Evolutionary conservation across 176 grass and related monocot species (phyloP), one percentile per base, ranked within the genome.

Genomic region (Bonia amplexicaulis): DNA sequence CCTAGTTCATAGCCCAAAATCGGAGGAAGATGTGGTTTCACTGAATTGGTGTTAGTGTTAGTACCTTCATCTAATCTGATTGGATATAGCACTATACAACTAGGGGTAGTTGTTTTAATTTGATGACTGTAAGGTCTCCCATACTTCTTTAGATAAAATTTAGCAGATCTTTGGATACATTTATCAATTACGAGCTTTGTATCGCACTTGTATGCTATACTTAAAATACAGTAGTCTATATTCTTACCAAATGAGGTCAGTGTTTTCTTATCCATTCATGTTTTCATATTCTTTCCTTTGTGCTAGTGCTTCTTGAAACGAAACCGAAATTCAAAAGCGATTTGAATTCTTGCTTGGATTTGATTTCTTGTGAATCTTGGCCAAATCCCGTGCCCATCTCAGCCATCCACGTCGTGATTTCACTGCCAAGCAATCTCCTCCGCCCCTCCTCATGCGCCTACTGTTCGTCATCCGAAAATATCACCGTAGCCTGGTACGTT

Each of bases 241-340:
- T 9, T n/a, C 3, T n/a, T 57, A 57, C 54, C 20, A 57, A 22
- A n/a, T 57, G 54, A 10, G 22, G 22, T 59, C 22, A 3, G 23
- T 59, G 22, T 23, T 59, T 59, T 59, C 9, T 11, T 59, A 78
- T 49, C 54, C 19, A 61, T 78, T 62, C 19, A 40, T 86, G 19
- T 79, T 80, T 80, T 53, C 6, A 29, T 63, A 12, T 59, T 59
- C 3, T 59, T 57, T 59, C 55, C 22, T 74, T 25, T 29, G 52
- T 72, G 54, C 72, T 27, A 79, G 22, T 79, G 72, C 35, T 74
- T 81, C 17, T 66, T 58, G n/a, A n/a, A n/a, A n/a, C n/a, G n/a
- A n/a, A n/a, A n/a, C n/a, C n/a, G n/a, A n/a, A n/a, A n/a, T n/a
- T n/a, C n/a, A n/a, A n/a, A n/a, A n/a, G n/a, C n/a, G n/a, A n/a